phyloP scores from a whole-genome alignment of 2,329 filamentous ascomycete genomes.

The Graphiopsis chlorocephala region DNA sequence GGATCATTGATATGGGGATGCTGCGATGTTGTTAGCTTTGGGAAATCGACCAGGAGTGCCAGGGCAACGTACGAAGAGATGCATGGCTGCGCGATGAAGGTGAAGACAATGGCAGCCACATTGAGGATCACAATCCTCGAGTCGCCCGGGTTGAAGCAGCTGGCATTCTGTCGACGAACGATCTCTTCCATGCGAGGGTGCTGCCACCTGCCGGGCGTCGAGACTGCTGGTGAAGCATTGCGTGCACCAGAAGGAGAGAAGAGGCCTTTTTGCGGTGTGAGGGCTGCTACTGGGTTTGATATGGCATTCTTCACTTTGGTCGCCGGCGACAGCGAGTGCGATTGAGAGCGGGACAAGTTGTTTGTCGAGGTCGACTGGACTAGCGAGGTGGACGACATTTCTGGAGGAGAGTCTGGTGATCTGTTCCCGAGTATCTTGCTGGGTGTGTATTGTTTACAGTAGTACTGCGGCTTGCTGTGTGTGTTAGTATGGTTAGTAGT shows the following conservation, averaged over 20 bases:
- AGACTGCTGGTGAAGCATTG: conserved; percentile 21
- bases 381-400: conserved; percentile 29
- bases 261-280: conserved; percentile 9
- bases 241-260: neutral
- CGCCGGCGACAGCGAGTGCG: conserved; percentile 1
- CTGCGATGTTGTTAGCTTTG: neutral
- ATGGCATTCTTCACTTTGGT: conserved; percentile 1
- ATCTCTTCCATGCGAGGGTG: conserved; percentile 90
- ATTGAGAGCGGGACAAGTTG: neutral
- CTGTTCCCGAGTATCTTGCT: neutral
- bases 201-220: conserved; percentile 70
- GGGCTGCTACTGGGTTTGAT: neutral
- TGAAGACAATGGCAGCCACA: conserved; percentile 51
- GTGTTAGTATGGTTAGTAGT: conserved; percentile 16
- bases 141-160: conserved; percentile 76
- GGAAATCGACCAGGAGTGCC: neutral
- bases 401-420: neutral
- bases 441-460: neutral
- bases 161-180: conserved; percentile 71
- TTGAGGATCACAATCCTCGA: conserved; percentile 70
- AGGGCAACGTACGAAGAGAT: conserved; percentile 29
- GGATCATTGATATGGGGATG: conserved; percentile 7
- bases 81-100: conserved; percentile 46
- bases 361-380: conserved; percentile 7
- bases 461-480: conserved; percentile 2